Base-by-base conservation (phyloP, 495 filamentous ascomycete genomes). In the Cercophora samala region DNA sequence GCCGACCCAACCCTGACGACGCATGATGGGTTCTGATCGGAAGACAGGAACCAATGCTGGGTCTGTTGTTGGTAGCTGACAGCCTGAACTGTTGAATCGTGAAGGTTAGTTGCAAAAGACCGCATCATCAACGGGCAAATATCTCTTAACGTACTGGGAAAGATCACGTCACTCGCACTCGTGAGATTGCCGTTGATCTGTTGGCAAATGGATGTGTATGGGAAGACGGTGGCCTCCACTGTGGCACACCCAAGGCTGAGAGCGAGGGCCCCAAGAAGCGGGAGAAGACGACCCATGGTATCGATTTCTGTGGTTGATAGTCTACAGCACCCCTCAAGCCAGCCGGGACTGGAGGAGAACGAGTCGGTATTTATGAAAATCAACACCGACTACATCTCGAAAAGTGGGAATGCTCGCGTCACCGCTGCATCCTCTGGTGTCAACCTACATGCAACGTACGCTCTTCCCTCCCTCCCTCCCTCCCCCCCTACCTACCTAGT, bases 21-120 rank as follows among this genome's bases (percentile, higher is more conserved):
- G n/a, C 73, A 75, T 17, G 67, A 56, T 23, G 73, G 58, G 22
- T 52, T 52, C 9, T 72, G 54, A 5, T 37, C 60, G 1, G 73
- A 75, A 4, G 73, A 72, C 5, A 52, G 29, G 62, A 73, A 73
- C 73, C 73, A 75, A 32, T 75, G 73, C 17, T 37, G 4, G 11
- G 15, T 67, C 6, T 25, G 46, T 5, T 22, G 1, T 15, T 4
- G 46, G 37, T 62, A 70, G 11, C 46, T 29, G 4, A 63, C 0
- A 9, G 24, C 19, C n/a, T 70, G 56, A 26, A 59, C 65, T 70
- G 19, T 37, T n/a, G n/a, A n/a, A n/a, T 26, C 18, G 15, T 3
- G 53, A 21, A 23, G n/a, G 53, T 56, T 23, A 56, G 53, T 18
- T 56, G n/a, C 22, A 9, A 21, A 21, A 9, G 1, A 21, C n/a